Evolutionary conservation across 352 stramenopile genomes (phyloP).

Genomic region (Globisporangium paroecandrum): DNA sequence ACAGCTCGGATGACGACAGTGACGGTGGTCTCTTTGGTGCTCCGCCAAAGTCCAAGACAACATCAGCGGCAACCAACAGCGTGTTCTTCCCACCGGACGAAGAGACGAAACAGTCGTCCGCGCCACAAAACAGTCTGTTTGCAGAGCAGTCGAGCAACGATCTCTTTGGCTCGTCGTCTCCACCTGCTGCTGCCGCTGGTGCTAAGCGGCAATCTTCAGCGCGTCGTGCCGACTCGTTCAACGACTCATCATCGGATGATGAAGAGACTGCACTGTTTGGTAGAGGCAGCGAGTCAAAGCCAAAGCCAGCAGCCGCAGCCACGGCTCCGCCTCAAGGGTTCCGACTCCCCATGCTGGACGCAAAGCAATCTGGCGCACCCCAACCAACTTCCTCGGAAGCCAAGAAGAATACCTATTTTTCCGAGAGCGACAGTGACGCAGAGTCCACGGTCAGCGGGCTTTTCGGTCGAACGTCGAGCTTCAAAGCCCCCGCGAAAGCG

Average conservation of each 20-base stretch:
- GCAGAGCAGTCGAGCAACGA: conserved; percentile 34
- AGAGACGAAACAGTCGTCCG: conserved; percentile 17
- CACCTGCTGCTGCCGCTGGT: not conserved
- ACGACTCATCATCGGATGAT: conserved; percentile 25
- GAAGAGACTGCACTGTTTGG: conserved; percentile 27
- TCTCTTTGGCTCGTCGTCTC: conserved; percentile 24
- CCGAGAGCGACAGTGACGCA: conserved; percentile 44
- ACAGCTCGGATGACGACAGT: conserved; percentile 59
- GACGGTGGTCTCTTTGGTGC: conserved; percentile 24
- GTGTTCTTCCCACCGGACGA: conserved; percentile 27
- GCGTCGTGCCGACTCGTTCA: conserved; percentile 21
- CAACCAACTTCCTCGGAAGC: not conserved
- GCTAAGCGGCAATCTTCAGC: conserved; percentile 3
- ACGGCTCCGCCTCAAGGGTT: conserved; percentile 30
- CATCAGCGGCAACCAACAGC: not conserved
- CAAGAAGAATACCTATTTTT: conserved; percentile 25
- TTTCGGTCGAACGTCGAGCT: conserved; percentile 27
- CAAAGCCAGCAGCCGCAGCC: conserved; percentile 8
- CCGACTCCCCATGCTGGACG: conserved; percentile 20
- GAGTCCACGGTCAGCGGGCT: conserved; percentile 47
- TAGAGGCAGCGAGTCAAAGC: conserved; percentile 2
- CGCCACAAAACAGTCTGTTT: conserved; percentile 26
- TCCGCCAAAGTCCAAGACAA: conserved; percentile 19
- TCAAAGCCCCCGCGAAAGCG: conserved; percentile 1
- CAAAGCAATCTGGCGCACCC: not conserved